phyloP scores from a whole-genome alignment of 2,329 filamentous ascomycete genomes.

The Scedosporium dehoogii region DNA sequence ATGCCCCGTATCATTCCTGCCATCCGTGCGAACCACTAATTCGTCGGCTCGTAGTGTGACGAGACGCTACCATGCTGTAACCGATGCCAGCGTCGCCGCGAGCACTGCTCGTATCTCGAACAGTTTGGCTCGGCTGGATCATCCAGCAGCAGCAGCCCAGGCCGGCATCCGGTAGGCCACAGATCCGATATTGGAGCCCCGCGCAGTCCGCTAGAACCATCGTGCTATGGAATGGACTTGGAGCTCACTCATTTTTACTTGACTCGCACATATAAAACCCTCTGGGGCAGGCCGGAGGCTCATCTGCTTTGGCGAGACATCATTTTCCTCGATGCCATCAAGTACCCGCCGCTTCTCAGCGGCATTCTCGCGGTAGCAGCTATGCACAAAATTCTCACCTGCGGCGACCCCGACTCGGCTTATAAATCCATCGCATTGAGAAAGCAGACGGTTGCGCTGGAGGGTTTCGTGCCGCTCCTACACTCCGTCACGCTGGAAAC shows the following conservation, averaged over 20 bases:
- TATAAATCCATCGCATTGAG: conserved; percentile 2
- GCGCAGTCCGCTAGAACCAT: not conserved
- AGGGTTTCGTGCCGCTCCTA: conserved; percentile 8
- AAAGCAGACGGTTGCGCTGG: conserved; percentile 10
- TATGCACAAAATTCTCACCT: conserved; percentile 8
- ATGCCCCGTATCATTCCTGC: not conserved
- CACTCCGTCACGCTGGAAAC: conserved; percentile 3
- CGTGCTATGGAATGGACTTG: conserved; percentile 7
- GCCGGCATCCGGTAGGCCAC: not conserved
- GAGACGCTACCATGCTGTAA: conserved; percentile 11
- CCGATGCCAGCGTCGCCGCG: conserved; percentile 8
- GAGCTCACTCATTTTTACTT: conserved; percentile 12
- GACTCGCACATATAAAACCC: conserved; percentile 9
- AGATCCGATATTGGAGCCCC: not conserved
- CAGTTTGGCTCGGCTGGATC: conserved; percentile 5
- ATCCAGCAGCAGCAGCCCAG: not conserved
- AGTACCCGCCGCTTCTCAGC: conserved; percentile 8
- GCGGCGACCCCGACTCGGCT: not conserved
- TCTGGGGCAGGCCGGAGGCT: conserved; percentile 9
- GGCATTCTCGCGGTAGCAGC: conserved; percentile 12
- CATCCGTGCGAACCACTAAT: not conserved
- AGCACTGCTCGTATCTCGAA: conserved; percentile 9
- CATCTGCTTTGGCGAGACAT: conserved; percentile 12
- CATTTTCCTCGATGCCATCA: conserved; percentile 11
- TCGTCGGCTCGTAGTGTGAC: conserved; percentile 9